A percentile compares a stretch with the other conserved stretches of the same genome.
These are phyloP conservation scores for Thymus mandschuricus DNA, from an alignment of 257 asterid species.

Conservation along the genomic window DNA sequence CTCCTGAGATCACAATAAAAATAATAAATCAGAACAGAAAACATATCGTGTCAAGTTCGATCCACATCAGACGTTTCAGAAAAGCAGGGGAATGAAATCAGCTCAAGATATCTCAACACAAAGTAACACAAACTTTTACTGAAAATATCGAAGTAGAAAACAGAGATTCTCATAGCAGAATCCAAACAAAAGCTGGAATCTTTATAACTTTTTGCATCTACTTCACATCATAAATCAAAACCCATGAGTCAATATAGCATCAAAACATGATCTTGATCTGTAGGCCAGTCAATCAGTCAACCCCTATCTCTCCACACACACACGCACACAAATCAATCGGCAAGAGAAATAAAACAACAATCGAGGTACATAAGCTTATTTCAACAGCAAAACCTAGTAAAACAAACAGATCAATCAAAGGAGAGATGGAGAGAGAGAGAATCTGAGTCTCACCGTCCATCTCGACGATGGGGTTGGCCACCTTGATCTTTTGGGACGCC, in stretches of 20 bases:
- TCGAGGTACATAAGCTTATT: slow-evolving; percentile 28
- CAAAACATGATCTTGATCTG: slow-evolving; percentile 28
- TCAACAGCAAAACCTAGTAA: slow-evolving; percentile 17
- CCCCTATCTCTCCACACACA: neutral
- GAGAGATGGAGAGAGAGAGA: slow-evolving; percentile 17
- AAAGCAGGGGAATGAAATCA: too few species aligned
- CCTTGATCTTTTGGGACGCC: slow-evolving; percentile 92
- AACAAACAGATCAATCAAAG: slow-evolving; percentile 28
- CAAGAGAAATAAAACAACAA: slow-evolving; percentile 6
- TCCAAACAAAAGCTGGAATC: slow-evolving; percentile 27
- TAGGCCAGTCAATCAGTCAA: neutral
- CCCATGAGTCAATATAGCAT: slow-evolving; percentile 8
- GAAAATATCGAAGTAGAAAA: neutral
- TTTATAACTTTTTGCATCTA: slow-evolving; percentile 7
- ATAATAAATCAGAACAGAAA: neutral
- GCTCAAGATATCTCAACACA: slow-evolving; percentile 24
- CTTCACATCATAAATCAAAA: slow-evolving; percentile 27
- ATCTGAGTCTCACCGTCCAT: slow-evolving; percentile 97
- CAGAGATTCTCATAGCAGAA: slow-evolving; percentile 8
- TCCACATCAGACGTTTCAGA: slow-evolving; percentile 24
- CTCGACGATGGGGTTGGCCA: slow-evolving; percentile 95
- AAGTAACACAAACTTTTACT: slow-evolving; percentile 23
- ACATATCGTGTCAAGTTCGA: slow-evolving; percentile 3
- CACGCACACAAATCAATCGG: slow-evolving; percentile 13
- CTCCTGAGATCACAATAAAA: slow-evolving; percentile 56